These are phyloP conservation scores for Paraphoma chrysanthemicola DNA, from an alignment of 2,329 filamentous ascomycete species.

Conservation along the genomic window DNA sequence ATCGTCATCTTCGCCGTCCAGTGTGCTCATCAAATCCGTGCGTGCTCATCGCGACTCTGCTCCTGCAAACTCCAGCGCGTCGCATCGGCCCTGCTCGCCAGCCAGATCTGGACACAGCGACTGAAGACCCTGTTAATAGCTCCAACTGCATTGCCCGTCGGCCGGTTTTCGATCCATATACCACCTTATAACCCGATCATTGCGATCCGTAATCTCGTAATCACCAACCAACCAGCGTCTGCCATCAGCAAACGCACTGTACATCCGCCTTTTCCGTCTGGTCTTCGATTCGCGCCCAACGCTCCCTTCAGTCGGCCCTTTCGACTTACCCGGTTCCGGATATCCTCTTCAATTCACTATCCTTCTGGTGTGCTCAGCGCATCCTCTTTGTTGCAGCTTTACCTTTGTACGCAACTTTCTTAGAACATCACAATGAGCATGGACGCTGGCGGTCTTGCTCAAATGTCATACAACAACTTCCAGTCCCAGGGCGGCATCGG, in stretches of 20 bases:
- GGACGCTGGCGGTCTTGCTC: slow-evolving; percentile 99
- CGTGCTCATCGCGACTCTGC: slow-evolving; percentile 15
- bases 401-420: slow-evolving; percentile 36
- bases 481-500: slow-evolving; percentile 71
- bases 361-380: slow-evolving; percentile 36
- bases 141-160: slow-evolving; percentile 46
- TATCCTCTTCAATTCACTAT: slow-evolving; percentile 41
- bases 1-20: slow-evolving; percentile 20
- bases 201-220: slow-evolving; percentile 52
- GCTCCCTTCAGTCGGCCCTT: slow-evolving; percentile 29
- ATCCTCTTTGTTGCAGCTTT: slow-evolving; percentile 38
- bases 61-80: slow-evolving; percentile 24
- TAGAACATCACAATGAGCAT: slow-evolving; percentile 60
- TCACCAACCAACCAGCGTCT: slow-evolving; percentile 35
- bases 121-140: slow-evolving; percentile 44
- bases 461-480: slow-evolving; percentile 88
- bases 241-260: slow-evolving; percentile 30
- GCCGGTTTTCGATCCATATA: slow-evolving; percentile 42
- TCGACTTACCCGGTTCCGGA: slow-evolving; percentile 14
- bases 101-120: slow-evolving; percentile 18
- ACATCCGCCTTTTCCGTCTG: slow-evolving; percentile 15
- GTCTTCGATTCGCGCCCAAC: slow-evolving; percentile 17
- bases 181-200: slow-evolving; percentile 39
- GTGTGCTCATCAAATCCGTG: slow-evolving; percentile 12
- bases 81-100: slow-evolving; percentile 16